Conservation (phyloP, 805 yeast species). For the Debaryomyces castellii region DNA sequence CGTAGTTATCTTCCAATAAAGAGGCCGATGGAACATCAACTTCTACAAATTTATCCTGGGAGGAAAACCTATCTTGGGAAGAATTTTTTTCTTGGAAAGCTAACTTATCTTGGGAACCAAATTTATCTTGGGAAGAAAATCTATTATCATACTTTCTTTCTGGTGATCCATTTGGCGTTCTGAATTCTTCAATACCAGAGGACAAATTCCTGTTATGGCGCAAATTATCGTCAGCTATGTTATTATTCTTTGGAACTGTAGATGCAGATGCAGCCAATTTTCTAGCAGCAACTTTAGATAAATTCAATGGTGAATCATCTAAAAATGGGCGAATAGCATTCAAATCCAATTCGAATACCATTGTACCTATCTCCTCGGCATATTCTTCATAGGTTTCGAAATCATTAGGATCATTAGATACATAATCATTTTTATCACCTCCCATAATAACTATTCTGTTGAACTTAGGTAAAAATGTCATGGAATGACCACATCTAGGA, state of each 20-base stretch:
- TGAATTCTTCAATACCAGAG: conserved; percentile 33
- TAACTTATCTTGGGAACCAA: background rate
- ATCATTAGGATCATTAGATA: conserved; percentile 45
- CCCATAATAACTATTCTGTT: conserved; percentile 85
- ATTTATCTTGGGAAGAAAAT: background rate
- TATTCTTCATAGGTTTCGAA: conserved; percentile 53
- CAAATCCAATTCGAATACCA: conserved; percentile 63
- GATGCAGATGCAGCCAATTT: conserved; percentile 12
- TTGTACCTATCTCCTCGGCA: conserved; percentile 51
- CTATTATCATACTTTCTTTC: conserved; percentile 9
- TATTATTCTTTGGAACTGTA: conserved; percentile 14
- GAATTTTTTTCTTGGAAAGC: conserved; percentile 3
- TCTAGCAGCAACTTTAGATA: conserved; percentile 8
- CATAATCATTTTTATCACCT: conserved; percentile 79
- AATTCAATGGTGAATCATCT: conserved; percentile 13
- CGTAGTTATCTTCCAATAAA: conserved; percentile 11
- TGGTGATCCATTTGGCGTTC: conserved; percentile 30
- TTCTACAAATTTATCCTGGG: conserved; percentile 26
- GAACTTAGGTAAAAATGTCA: conserved; percentile 65
- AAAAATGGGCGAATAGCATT: conserved; percentile 37
- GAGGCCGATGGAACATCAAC: conserved; percentile 27
- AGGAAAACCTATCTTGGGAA: background rate
- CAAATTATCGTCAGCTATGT: conserved; percentile 16
- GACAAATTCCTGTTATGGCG: conserved; percentile 38
- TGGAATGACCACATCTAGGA: conserved; percentile 87